Evolutionary conservation across 1,284 basidiomycete genomes (phyloP), one percentile per base, ranked within the genome.

Genomic region (Moniliophthora roreri): DNA sequence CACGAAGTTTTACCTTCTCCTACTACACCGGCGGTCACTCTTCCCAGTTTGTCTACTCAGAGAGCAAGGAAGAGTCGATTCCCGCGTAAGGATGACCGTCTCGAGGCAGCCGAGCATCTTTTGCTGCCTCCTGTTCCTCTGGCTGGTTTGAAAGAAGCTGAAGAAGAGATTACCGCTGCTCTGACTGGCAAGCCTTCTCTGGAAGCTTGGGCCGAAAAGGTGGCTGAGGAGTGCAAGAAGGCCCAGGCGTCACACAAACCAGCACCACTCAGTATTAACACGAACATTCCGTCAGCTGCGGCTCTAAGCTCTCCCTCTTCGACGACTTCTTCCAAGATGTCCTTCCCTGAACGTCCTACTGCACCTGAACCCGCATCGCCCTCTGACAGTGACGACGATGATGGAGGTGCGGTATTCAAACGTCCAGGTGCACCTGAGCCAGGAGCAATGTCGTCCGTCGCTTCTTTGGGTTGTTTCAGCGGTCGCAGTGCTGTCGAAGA

Each of bases 1-100:
- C 41, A 39, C 13, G 55, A 56, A 18, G 49, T 50, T 18, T 26
- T 36, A n/a, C 21, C 21, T 41, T 50, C 51, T 44, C 20, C 32
- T 13, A 45, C 39, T 9, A 48, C 40, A 7, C 46, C 50, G 4
- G 44, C 21, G 28, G 28, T 46, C 15, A 18, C 24, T 18, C 44
- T 46, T 46, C 24, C 44, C 24, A 28, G 11, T 15, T 10, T 23
- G 18, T 10, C 41, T 1, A 42, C 21, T 15, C 13, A 10, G 13
- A 28, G 11, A 26, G 23, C 23, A 11, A 18, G 15, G 18, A 32
- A 16, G 24, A 46, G 24, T 15, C 24, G 20, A 21, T 15, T 23
- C 1, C n/a, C 23, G n/a, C 15, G 9, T 2, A n/a, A 11, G 5
- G 44, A 28, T 5, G 16, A 32, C 15, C 13, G 18, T 18, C 7